Percentiles rank a stretch among this genome's conserved stretches.
Conservation (phyloP, 2,329 filamentous ascomycete genomes). For the Didymella pinodella region DNA sequence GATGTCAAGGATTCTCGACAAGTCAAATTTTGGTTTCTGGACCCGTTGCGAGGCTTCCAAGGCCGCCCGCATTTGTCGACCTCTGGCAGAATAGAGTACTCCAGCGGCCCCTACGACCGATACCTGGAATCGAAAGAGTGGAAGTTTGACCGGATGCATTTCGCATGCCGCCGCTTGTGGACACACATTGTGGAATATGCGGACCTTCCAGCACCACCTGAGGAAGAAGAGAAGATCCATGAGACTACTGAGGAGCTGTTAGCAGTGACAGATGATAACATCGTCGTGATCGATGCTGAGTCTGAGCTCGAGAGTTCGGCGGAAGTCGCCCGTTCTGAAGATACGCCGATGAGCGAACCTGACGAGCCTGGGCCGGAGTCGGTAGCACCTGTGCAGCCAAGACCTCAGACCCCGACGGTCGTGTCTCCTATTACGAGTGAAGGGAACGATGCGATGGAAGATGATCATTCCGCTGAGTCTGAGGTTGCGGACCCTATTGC, state of each 20-base stretch:
- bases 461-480: slow-evolving; percentile 21
- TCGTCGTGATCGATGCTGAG: background rate
- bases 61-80: slow-evolving; percentile 41
- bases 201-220: slow-evolving; percentile 42
- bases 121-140: slow-evolving; percentile 38
- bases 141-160: slow-evolving; percentile 34
- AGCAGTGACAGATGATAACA: slow-evolving; percentile 1
- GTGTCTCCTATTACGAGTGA: slow-evolving; percentile 10
- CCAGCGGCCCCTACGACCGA: slow-evolving; percentile 40
- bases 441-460: slow-evolving; percentile 36
- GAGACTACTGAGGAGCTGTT: slow-evolving; percentile 7
- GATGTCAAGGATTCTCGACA: slow-evolving; percentile 49
- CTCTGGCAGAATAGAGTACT: slow-evolving; percentile 46
- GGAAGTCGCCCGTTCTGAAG: slow-evolving; percentile 33
- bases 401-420: slow-evolving; percentile 13
- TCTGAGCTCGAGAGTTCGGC: slow-evolving; percentile 4
- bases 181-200: slow-evolving; percentile 44
- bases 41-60: slow-evolving; percentile 40
- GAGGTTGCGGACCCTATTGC: slow-evolving; percentile 1
- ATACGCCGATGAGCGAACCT: slow-evolving; percentile 52
- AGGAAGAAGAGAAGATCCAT: slow-evolving; percentile 22
- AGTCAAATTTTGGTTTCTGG: slow-evolving; percentile 52
- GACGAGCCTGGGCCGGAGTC: slow-evolving; percentile 40
- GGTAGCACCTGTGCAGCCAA: slow-evolving; percentile 11
- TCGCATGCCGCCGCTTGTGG: slow-evolving; percentile 44